Evolutionary conservation across 2,329 filamentous ascomycete species (phyloP).

Genomic region (Herpotrichia juniperi): DNA sequence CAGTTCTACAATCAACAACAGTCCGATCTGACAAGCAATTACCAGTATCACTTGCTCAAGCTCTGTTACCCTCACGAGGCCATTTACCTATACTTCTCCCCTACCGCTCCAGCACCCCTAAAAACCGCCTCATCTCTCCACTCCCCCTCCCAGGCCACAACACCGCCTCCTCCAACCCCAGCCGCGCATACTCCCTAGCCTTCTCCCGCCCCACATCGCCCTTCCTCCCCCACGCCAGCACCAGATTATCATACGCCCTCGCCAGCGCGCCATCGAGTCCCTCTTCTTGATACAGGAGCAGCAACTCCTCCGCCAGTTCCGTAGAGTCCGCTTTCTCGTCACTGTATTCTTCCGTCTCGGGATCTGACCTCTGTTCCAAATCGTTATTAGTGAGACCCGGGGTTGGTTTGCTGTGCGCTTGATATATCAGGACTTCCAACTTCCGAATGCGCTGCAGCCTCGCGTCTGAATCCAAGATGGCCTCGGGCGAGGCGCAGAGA

Average conservation of each 20-base stretch:
- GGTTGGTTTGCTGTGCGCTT: background rate
- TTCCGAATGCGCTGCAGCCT: background rate
- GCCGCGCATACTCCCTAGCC: background rate
- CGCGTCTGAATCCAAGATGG: background rate
- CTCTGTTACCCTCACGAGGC: too few relatives aligned
- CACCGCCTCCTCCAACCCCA: background rate
- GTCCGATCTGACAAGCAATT: too few relatives aligned
- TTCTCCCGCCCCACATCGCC: background rate
- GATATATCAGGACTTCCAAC: background rate
- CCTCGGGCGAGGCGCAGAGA: background rate
- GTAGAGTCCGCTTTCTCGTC: background rate
- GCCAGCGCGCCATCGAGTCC: background rate
- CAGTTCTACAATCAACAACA: too few relatives aligned
- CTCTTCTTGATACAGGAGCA: background rate
- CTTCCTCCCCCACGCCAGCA: background rate
- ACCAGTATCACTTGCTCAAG: too few relatives aligned
- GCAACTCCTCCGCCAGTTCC: background rate
- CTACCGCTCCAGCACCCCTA: too few relatives aligned
- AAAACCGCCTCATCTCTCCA: too few relatives aligned
- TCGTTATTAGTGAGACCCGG: background rate
- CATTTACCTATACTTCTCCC: too few relatives aligned
- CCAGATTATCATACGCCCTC: background rate
- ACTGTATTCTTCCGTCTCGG: background rate
- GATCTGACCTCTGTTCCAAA: too few relatives aligned
- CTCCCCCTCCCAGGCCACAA: slow-evolving; percentile 1